These are phyloP conservation scores for Trifolium repens DNA, from an alignment of 306 rosid species.

Conservation along the genomic window DNA sequence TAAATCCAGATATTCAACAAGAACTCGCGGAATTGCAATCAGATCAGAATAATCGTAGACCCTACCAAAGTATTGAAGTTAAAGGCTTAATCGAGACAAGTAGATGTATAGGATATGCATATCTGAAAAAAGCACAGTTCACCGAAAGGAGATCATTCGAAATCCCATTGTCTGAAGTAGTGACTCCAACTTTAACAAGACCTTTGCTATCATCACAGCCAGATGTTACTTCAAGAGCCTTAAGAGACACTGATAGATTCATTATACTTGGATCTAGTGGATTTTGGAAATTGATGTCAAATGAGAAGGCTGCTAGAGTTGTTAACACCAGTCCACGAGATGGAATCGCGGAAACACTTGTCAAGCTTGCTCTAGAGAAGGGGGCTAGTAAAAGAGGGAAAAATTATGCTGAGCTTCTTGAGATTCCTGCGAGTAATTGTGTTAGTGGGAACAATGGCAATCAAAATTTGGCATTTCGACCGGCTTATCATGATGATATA, in stretches of 20 bases:
- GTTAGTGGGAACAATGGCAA: neutral
- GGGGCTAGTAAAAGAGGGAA: neutral
- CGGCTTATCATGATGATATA: neutral
- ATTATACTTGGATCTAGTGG: neutral
- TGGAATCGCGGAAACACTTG: neutral
- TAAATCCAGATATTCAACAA: too few species aligned
- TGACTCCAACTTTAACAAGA: neutral
- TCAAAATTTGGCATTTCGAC: neutral
- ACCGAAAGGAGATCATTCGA: neutral
- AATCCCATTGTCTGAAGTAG: neutral
- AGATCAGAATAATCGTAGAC: too few species aligned
- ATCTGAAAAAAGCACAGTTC: neutral
- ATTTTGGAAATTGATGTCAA: neutral
- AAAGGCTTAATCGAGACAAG: too few species aligned
- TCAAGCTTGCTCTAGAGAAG: neutral
- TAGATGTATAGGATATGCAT: neutral
- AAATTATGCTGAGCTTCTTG: neutral
- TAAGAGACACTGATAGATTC: neutral
- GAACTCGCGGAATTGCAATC: neutral
- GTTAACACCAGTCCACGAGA: neutral
- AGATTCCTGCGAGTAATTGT: neutral
- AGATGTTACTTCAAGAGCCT: conserved; percentile 4
- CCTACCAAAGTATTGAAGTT: too few species aligned
- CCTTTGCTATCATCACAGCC: neutral
- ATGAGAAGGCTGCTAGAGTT: neutral